A percentile compares a stretch with the other conserved stretches of the same genome.
phyloP scores from a whole-genome alignment of 2,329 filamentous ascomycete genomes.

The Monosporascus sp. region DNA sequence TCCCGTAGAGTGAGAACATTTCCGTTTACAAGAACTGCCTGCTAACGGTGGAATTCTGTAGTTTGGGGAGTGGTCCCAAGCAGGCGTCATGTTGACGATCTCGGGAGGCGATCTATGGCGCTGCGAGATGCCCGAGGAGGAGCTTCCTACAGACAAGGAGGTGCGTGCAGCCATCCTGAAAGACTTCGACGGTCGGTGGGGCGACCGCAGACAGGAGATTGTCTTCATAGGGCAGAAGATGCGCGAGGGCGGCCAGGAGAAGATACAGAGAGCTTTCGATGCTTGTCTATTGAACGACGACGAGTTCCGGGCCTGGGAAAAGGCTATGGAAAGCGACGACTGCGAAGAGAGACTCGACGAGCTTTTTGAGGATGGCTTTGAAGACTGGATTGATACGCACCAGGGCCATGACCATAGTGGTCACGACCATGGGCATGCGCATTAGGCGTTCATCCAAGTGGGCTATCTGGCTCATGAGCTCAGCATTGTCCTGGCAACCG shows the following conservation, averaged over 20 bases:
- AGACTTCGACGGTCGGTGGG: slow-evolving; percentile 56
- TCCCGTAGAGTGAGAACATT: background rate
- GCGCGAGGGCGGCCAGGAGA: slow-evolving; percentile 34
- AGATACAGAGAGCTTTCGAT: slow-evolving; percentile 51
- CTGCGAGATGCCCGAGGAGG: slow-evolving; percentile 48
- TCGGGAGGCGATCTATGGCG: slow-evolving; percentile 54
- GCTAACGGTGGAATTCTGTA: slow-evolving; percentile 9
- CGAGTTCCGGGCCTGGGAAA: slow-evolving; percentile 44
- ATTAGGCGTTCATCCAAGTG: background rate
- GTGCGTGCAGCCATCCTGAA: slow-evolving; percentile 43
- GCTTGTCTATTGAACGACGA: slow-evolving; percentile 54
- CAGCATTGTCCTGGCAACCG: no score
- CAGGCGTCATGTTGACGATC: slow-evolving; percentile 59
- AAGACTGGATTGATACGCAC: slow-evolving; percentile 28
- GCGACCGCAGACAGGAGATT: slow-evolving; percentile 65
- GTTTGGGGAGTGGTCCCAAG: slow-evolving; percentile 58
- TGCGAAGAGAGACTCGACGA: slow-evolving; percentile 16
- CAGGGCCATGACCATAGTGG: slow-evolving; percentile 24
- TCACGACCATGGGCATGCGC: slow-evolving; percentile 10
- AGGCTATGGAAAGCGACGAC: slow-evolving; percentile 18
- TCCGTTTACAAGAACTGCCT: no score
- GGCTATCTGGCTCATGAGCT: no score
- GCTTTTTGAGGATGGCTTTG: slow-evolving; percentile 26
- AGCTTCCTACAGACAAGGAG: slow-evolving; percentile 43
- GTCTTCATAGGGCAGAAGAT: slow-evolving; percentile 69